Conservation (phyloP, 2,329 filamentous ascomycete genomes). For the Aureobasidium uvarum region DNA sequence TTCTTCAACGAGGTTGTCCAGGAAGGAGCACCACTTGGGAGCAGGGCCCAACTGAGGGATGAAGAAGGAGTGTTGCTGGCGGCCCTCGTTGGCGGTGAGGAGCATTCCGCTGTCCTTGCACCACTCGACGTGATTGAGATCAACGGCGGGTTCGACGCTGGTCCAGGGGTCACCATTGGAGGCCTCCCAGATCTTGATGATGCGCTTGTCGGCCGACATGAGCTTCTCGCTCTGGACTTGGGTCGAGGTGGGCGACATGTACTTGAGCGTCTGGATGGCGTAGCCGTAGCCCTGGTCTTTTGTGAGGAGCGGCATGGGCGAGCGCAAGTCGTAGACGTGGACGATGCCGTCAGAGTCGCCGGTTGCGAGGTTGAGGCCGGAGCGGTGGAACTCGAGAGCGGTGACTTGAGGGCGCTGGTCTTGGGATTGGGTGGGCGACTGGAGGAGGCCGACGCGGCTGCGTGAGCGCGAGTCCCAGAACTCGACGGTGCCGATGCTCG, state of each 20-base stretch:
- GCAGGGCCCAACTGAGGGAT: conserved; percentile 90
- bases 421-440: conserved; percentile 49
- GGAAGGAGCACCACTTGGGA: conserved; percentile 92
- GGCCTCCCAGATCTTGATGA: conserved; percentile 96
- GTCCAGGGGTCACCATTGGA: conserved; percentile 85
- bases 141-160: conserved; percentile 88
- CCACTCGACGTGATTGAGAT: conserved; percentile 93
- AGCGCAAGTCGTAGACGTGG: conserved; percentile 87
- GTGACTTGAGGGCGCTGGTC: conserved; percentile 65
- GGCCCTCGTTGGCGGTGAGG: conserved; percentile 92
- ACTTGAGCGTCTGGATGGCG: conserved; percentile 78
- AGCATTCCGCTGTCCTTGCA: conserved; percentile 92
- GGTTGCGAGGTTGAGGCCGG: conserved; percentile 79
- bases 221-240: conserved; percentile 73
- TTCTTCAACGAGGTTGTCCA: conserved; percentile 97
- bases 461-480: conserved; percentile 92
- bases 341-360: conserved; percentile 87
- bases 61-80: conserved; percentile 92
- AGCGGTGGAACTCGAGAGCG: conserved; percentile 79
- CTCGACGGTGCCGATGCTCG: conserved; percentile 90
- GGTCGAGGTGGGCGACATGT: conserved; percentile 64
- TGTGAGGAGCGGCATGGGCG: conserved; percentile 76
- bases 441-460: conserved; percentile 73
- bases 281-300: conserved; percentile 98
- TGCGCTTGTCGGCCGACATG: conserved; percentile 86